phyloP scores from a whole-genome alignment of 495 filamentous ascomycete genomes.

The Sphaerosporella brunnea region DNA sequence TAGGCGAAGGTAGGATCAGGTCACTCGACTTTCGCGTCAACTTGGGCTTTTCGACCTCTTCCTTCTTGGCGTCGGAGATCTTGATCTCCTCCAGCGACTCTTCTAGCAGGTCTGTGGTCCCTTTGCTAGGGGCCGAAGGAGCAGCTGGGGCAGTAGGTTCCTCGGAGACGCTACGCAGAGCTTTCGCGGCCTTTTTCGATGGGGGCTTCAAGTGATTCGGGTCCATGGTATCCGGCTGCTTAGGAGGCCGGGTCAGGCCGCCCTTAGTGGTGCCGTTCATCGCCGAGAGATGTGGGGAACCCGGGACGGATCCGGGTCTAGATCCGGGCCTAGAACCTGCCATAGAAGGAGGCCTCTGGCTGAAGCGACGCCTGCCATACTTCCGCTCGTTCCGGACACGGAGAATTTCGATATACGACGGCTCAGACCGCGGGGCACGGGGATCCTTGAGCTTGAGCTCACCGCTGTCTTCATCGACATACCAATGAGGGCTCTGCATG shows the following conservation, averaged over 20 bases:
- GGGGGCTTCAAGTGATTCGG: constrained; percentile 24
- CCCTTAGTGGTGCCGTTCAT: constrained; percentile 11
- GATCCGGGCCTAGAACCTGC: constrained; percentile 13
- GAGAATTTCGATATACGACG: constrained; percentile 85
- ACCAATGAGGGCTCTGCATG: constrained; percentile 65
- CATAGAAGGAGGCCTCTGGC: constrained; percentile 10
- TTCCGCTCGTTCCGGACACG: constrained; percentile 90
- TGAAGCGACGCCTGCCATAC: constrained; percentile 45
- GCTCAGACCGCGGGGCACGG: constrained; percentile 70
- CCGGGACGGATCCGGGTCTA: constrained; percentile 14
- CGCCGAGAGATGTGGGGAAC: constrained; percentile 8
- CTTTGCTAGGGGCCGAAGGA: constrained; percentile 13
- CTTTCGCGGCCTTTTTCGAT: constrained; percentile 20
- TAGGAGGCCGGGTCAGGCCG: constrained; percentile 18
- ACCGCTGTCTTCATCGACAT: constrained; percentile 74
- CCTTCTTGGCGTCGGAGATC: constrained; percentile 11
- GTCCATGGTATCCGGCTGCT: constrained; percentile 15
- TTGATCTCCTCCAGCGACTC: constrained; percentile 17
- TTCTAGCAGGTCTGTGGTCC: constrained; percentile 14
- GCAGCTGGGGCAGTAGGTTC: constrained; percentile 8
- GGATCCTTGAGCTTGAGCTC: constrained; percentile 88
- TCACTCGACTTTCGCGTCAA: constrained; percentile 8
- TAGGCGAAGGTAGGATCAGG: constrained; percentile 17
- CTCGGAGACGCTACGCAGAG: constrained; percentile 22
- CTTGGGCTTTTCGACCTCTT: constrained; percentile 15